Evolutionary conservation across 1,284 basidiomycete genomes (phyloP).

Genomic region (Erythrobasidium hasegawianum): DNA sequence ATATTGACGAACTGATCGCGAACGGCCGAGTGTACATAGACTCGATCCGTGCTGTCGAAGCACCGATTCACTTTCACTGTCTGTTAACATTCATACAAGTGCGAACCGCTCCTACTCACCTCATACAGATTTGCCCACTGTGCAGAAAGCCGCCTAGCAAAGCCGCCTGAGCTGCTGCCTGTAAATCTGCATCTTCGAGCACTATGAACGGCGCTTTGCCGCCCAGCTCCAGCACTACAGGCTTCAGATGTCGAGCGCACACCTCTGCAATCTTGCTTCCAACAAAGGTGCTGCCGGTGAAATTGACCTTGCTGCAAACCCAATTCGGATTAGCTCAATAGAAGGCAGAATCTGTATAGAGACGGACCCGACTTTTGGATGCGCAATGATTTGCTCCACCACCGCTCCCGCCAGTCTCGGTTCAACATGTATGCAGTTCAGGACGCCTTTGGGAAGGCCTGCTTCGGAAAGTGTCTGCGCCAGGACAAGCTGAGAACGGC

Average conservation of each 20-base stretch:
- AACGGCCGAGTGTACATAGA: conserved; percentile 41
- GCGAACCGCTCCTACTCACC: conserved; percentile 5
- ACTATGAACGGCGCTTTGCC: conserved; percentile 55
- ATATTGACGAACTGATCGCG: conserved; percentile 38
- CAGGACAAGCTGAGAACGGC: conserved; percentile 44
- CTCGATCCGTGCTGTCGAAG: background rate
- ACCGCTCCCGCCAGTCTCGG: conserved; percentile 49
- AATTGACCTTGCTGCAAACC: conserved; percentile 54
- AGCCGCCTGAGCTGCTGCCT: conserved; percentile 51
- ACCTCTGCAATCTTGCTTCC: conserved; percentile 46
- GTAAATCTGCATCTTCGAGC: conserved; percentile 61
- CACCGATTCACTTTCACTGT: background rate
- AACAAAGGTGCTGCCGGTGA: conserved; percentile 53
- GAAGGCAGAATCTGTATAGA: too few relatives aligned
- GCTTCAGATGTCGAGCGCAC: conserved; percentile 52
- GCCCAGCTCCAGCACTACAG: conserved; percentile 24
- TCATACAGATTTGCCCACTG: conserved; percentile 59
- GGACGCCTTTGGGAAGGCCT: conserved; percentile 60
- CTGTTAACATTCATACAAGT: background rate
- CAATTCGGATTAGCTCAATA: too few relatives aligned
- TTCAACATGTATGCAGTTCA: conserved; percentile 60
- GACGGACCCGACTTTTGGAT: conserved; percentile 57
- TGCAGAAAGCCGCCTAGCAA: conserved; percentile 60
- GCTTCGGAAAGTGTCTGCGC: conserved; percentile 52
- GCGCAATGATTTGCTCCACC: conserved; percentile 58